A percentile compares a stretch with the other conserved stretches of the same genome.
These are phyloP conservation scores for Epichloe elymi DNA, from an alignment of 2,329 filamentous ascomycete species.

Conservation along the genomic window DNA sequence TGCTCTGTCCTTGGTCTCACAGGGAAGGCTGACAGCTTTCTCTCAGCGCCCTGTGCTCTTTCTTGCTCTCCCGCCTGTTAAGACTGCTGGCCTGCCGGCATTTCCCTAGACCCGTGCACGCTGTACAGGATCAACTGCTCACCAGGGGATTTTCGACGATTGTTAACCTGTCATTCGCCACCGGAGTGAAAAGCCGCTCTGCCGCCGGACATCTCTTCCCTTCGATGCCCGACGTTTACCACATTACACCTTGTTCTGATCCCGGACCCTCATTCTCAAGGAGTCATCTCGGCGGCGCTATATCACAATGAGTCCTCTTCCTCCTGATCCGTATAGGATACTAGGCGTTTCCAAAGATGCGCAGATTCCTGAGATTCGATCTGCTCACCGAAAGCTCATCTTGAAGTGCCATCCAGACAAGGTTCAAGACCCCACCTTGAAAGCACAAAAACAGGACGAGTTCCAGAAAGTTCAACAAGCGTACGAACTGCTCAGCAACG, in stretches of 20 bases:
- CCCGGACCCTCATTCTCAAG: slow-evolving; percentile 1
- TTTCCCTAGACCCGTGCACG: background rate
- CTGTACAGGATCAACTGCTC: background rate
- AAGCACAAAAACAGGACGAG: slow-evolving; percentile 67
- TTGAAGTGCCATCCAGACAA: slow-evolving; percentile 89
- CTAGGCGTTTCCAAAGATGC: slow-evolving; percentile 65
- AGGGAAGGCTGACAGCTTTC: background rate
- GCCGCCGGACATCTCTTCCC: background rate
- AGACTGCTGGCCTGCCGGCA: slow-evolving; percentile 1
- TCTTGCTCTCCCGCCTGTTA: background rate
- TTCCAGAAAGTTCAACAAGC: slow-evolving; percentile 89
- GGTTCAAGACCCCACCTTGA: slow-evolving; percentile 63
- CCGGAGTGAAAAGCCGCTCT: background rate
- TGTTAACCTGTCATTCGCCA: background rate
- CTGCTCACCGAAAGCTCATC: slow-evolving; percentile 72
- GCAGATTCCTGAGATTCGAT: slow-evolving; percentile 57
- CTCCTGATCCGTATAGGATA: slow-evolving; percentile 65
- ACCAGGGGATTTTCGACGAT: background rate
- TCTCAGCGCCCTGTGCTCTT: background rate
- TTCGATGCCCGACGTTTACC: background rate
- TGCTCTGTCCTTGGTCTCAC: background rate
- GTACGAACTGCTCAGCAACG: slow-evolving; percentile 80
- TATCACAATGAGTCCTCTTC: slow-evolving; percentile 33
- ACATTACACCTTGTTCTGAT: background rate
- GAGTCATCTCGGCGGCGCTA: background rate